Percentiles rank a stretch among this genome's conserved stretches.
These are phyloP conservation scores for Pyricularia pennisetigena DNA, from an alignment of 2,329 filamentous ascomycete species.

Conservation along the genomic window DNA sequence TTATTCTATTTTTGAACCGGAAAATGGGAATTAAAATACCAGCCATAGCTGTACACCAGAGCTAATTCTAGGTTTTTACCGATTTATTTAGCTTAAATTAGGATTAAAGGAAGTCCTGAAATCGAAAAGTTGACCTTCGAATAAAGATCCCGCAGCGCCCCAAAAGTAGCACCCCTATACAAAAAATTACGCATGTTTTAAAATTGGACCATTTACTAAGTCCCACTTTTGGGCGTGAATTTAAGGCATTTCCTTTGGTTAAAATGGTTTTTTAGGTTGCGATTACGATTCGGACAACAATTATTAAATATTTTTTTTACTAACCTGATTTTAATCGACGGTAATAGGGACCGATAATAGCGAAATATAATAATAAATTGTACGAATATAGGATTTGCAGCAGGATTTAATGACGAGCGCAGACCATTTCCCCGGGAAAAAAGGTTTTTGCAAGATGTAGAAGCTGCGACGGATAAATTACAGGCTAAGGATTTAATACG, in stretches of 20 bases:
- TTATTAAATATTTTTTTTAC: neutral
- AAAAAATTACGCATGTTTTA: neutral
- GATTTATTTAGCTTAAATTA: neutral
- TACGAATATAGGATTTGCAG: neutral
- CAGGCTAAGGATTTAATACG: slow-evolving; percentile 82
- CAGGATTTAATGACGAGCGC: slow-evolving; percentile 57
- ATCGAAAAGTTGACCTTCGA: neutral
- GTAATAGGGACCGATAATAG: neutral
- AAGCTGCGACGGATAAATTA: slow-evolving; percentile 71
- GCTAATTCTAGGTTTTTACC: neutral
- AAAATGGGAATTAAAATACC: too few species aligned
- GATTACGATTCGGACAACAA: neutral
- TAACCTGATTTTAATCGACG: neutral
- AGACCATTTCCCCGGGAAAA: slow-evolving; percentile 91
- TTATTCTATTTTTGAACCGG: too few species aligned
- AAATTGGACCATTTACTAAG: neutral
- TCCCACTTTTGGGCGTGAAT: neutral
- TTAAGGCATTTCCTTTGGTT: neutral
- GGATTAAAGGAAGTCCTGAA: neutral
- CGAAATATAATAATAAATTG: neutral
- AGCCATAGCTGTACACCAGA: too few species aligned
- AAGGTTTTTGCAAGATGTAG: slow-evolving; percentile 74
- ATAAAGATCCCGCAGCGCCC: neutral
- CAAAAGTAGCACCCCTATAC: neutral
- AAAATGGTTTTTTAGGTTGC: neutral